A percentile compares a stretch with the other conserved stretches of the same genome.
These are phyloP conservation scores for Trichoderma breve DNA, from an alignment of 2,329 filamentous ascomycete species.

Conservation along the genomic window DNA sequence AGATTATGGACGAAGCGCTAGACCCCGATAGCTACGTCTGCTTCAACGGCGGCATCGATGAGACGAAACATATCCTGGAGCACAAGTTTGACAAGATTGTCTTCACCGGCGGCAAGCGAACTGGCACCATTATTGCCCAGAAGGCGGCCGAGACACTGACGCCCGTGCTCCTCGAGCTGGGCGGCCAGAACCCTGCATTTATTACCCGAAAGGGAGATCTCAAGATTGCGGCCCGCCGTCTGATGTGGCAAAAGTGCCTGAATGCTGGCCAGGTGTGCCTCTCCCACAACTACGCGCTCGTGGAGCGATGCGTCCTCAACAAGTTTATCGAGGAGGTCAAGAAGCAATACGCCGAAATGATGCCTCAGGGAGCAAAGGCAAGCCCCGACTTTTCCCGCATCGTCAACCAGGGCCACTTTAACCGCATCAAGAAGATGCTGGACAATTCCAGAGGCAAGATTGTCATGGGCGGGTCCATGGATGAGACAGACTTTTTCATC, in stretches of 20 bases:
- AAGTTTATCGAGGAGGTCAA: conserved; percentile 74
- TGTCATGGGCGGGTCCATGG: conserved; percentile 79
- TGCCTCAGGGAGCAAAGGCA: conserved; percentile 75
- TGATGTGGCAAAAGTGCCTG: conserved; percentile 84
- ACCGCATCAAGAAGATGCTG: conserved; percentile 86
- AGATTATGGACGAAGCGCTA: conserved; percentile 71
- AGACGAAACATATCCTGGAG: conserved; percentile 78
- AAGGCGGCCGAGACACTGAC: conserved; percentile 89
- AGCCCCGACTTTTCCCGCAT: conserved; percentile 78
- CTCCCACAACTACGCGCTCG: conserved; percentile 86
- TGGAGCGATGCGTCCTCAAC: conserved; percentile 71
- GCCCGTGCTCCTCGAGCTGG: conserved; percentile 84
- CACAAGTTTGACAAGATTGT: conserved; percentile 98
- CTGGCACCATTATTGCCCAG: conserved; percentile 84
- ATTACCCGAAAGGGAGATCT: conserved; percentile 81
- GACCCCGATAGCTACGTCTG: conserved; percentile 74
- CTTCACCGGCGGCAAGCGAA: conserved; percentile 78
- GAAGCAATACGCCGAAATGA: conserved; percentile 70
- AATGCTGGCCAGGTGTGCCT: conserved; percentile 92
- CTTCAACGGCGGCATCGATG: conserved; percentile 76
- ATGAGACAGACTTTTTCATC: conserved; percentile 78
- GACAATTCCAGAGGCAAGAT: conserved; percentile 80
- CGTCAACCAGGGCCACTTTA: conserved; percentile 75
- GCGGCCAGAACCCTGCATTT: conserved; percentile 88
- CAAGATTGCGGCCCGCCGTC: conserved; percentile 73